Evolutionary conservation across 2,329 filamentous ascomycete species (phyloP), one percentile per base, ranked within the genome.

Genomic region (Epichloe baconii): DNA sequence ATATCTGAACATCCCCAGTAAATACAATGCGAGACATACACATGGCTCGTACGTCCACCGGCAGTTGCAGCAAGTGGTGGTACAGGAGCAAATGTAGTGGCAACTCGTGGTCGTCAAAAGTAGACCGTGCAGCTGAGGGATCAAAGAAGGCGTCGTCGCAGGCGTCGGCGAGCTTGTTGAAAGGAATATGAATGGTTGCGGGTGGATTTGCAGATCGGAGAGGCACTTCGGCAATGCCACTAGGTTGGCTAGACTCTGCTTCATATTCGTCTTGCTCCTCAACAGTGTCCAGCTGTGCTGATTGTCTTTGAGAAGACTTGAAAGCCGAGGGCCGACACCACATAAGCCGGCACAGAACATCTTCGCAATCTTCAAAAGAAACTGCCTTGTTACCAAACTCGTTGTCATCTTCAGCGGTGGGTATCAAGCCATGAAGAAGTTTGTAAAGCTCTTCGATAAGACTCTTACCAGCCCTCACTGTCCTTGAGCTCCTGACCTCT

Each of bases 11-110:
- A 85, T 2, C 88, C 88, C 93, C 93, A 0, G 84, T 85, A 61
- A 98, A 86, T 15, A 95, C 73, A 44, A 97, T 86, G 40, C 91
- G 85, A 1, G 89, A 83, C 82, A 96, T 93, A 66, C 91, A 96
- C 4, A 84, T 69, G 1, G 86, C 83, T 23, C 93, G 82, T 4
- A 90, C 82, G 65, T 98, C 93, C 4, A 91, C 70, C 0, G 89
- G 86, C 1, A 96, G 73, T 7, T 80, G 75, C 1, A 94, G 73
- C 1, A 98, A 76, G 38, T 82, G 78, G 49, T 79, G 78, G 67
- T 95, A 94, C 3, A 94, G 73, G 8, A 97, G 75, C 12, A 82
- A 64, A 48, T 86, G 87, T 1, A 97, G 61, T 0, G 91, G 83
- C 17, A 86, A 76, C 56, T 97, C 91, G 58, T 98, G 77, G 59